Percentiles rank a stretch among this genome's conserved stretches.
Conservation (phyloP, 2,329 filamentous ascomycete species). For the Aspergillus awamori region DNA sequence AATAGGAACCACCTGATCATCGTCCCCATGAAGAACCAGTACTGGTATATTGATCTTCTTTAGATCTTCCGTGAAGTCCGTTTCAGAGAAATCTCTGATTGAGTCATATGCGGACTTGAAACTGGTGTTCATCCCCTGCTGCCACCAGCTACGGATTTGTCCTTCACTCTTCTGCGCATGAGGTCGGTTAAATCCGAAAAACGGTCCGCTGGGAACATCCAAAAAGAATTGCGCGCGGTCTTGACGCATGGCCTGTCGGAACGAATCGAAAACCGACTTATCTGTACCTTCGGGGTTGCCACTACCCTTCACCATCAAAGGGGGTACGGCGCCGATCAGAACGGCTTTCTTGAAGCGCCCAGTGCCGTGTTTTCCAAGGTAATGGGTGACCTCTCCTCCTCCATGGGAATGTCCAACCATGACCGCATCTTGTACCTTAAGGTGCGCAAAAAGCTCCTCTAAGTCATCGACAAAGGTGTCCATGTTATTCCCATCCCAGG, state of each 20-base stretch:
- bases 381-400: slow-evolving; percentile 46
- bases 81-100: slow-evolving; percentile 46
- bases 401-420: slow-evolving; percentile 48
- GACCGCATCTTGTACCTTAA: slow-evolving; percentile 38
- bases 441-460: slow-evolving; percentile 37
- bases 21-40: slow-evolving; percentile 45
- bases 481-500: slow-evolving; percentile 46
- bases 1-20: slow-evolving; percentile 48
- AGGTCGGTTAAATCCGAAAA: slow-evolving; percentile 33
- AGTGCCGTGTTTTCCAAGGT: slow-evolving; percentile 40
- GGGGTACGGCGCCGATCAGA: too few relatives aligned
- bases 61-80: slow-evolving; percentile 43
- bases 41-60: slow-evolving; percentile 34
- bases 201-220: too few relatives aligned
- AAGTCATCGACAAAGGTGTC: slow-evolving; percentile 46
- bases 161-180: slow-evolving; percentile 38
- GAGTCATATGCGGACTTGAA: slow-evolving; percentile 46
- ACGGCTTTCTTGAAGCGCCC: slow-evolving; percentile 28
- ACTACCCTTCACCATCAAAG: too few relatives aligned
- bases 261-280: too few relatives aligned
- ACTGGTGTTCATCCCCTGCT: slow-evolving; percentile 44
- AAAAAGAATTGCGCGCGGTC: too few relatives aligned
- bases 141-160: slow-evolving; percentile 45
- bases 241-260: too few relatives aligned
- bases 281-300: too few relatives aligned